Evolutionary conservation across 768 basidiomycete genomes (phyloP), one percentile per base, ranked within the genome.

Genomic region (Pisolithus tinctorius): DNA sequence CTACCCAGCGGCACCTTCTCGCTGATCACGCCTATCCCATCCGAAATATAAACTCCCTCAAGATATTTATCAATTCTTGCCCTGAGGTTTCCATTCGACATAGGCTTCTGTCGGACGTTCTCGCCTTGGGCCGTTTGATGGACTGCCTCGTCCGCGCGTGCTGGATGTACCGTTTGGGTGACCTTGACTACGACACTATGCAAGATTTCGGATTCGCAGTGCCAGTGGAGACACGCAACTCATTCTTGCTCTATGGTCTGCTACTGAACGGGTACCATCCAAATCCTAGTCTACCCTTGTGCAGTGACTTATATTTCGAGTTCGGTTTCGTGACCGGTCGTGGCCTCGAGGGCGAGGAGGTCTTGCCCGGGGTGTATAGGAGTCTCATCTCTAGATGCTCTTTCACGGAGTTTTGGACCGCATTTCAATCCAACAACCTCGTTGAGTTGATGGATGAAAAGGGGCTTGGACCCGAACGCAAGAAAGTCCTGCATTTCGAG

Each of bases 191-290:
- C 9, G 30, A 25, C n/a, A 14, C 13, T 42, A n/a, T 20, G 6
- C 25, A 11, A 17, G 69, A 71, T 45, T 73, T 66, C 49, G 70
- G 72, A 4, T 71, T 73, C 47, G 39, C 42, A 1, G 58, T 54
- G 6, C 34, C 23, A 14, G 8, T 38, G n/a, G 20, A 9, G 47
- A 48, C 6, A 25, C 38, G 8, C 20, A 20, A 20, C 20, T 20
- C 20, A 20, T 20, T 20, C 2, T 20, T 20, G 20, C 20, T 20
- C 20, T 20, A 20, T 20, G 20, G 20, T 20, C 20, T 20, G 20
- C 20, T 20, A 20, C 20, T 20, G 20, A 20, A 20, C 20, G 20
- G 2, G 20, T 20, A 20, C 20, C 20, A 20, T 20, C 20, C 20
- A 20, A 20, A 20, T 20, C 20, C 20, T 20, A 20, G 20, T 20